Evolutionary conservation across 352 stramenopile genomes (phyloP), one percentile per base, ranked within the genome.

Genomic region (Phytophthora pluvialis): DNA sequence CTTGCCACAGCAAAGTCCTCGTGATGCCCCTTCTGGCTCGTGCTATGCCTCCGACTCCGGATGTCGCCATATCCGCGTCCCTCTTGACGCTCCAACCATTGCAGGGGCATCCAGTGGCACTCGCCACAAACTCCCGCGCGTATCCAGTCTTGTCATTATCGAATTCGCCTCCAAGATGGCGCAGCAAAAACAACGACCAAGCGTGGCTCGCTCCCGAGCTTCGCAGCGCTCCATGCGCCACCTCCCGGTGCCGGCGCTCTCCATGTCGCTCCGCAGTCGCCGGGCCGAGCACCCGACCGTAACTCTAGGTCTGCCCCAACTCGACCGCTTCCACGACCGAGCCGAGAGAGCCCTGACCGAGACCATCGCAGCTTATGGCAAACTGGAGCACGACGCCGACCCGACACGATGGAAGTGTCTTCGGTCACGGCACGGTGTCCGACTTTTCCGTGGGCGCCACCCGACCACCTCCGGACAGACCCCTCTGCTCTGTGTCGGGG

Each of bases 321-420:
- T 88, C 8, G 72, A 81, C 36, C 64, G 43, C 9, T 86, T 69
- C 56, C 72, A 82, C 39, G 58, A 76, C 9, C 54, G 48, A 12
- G 74, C 76, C 4, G 73, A 82, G 38, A 53, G 60, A 5, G 63
- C 55, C 13, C 62, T 88, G 10, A 62, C 50, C 1, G 33, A 72
- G 32, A 84, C 79, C 3, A 71, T 88, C 15, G 36, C 52, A 31
- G 69, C 65, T 3, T 86, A 83, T 36, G 36, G 53, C 8, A 25
- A 61, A 10, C 44, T 77, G 5, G 50, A 69, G 18, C 47, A 47
- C 15, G 47, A 70, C 3, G 38, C 82, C 3, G 68, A 84, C 62
- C 26, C 33, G 31, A 40, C 54, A 16, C 60, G 60, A 26, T 86
- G 79, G 79, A 75, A 74, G 16, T 75, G 65, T 47, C 29, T 88